These are phyloP conservation scores for Wickerhamomyces sp. DNA, from an alignment of 1,139 yeast genomes.

Conservation along the genomic window DNA sequence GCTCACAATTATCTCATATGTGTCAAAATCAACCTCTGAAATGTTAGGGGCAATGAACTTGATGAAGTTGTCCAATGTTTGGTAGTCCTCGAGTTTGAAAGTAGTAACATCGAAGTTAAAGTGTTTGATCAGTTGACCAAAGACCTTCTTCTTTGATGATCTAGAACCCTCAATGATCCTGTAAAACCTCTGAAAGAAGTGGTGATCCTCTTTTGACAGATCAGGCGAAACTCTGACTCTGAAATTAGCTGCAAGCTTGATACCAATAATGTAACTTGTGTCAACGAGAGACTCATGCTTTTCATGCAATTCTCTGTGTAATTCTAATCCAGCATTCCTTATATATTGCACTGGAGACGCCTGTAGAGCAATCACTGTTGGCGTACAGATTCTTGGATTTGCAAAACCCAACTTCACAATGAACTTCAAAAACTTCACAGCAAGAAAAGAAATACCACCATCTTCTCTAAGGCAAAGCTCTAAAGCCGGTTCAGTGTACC, in stretches of 20 bases:
- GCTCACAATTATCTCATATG: conserved; percentile 38
- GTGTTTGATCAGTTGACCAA: conserved; percentile 31
- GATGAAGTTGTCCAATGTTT: conserved; percentile 27
- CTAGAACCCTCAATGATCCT: conserved; percentile 38
- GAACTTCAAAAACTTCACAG: conserved; percentile 50
- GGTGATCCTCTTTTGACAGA: conserved; percentile 10
- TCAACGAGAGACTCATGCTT: conserved; percentile 71
- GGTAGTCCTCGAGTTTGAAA: conserved; percentile 10
- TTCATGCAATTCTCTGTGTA: conserved; percentile 52
- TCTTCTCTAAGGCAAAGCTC: conserved; percentile 44
- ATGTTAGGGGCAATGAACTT: conserved; percentile 38
- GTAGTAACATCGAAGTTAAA: conserved; percentile 28
- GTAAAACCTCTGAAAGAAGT: conserved; percentile 33
- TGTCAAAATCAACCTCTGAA: conserved; percentile 19
- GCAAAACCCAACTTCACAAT: conserved; percentile 64
- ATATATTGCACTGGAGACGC: conserved; percentile 45
- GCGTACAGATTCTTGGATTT: conserved; percentile 64
- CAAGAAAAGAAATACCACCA: conserved; percentile 39
- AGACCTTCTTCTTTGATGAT: conserved; percentile 44
- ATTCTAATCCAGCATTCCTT: conserved; percentile 41
- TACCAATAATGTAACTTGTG: conserved; percentile 57
- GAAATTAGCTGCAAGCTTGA: conserved; percentile 50
- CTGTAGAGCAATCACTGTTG: conserved; percentile 67
- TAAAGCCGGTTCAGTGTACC: conserved; percentile 48
- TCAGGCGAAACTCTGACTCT: conserved; percentile 11